Evolutionary conservation across 1,139 yeast species (phyloP), one percentile per base, ranked within the genome.

Genomic region (Ogataea hybrid): DNA sequence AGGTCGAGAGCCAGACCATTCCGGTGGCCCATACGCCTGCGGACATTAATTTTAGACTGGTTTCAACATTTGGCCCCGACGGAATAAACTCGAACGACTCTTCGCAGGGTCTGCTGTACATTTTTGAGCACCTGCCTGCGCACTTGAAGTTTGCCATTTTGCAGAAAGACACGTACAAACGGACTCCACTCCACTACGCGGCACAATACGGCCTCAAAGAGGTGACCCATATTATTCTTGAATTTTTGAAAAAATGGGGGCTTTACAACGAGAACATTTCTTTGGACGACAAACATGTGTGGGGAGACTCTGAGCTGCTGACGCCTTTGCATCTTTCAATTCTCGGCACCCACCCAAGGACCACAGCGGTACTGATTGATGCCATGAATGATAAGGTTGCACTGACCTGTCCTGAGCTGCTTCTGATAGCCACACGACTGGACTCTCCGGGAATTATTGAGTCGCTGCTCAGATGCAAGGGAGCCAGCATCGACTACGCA

Each of bases 171-270:
- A 81, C 78, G 48, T 86, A 88, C 57, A 71, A 71, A 45, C 75
- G 97, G 50, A 84, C 96, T 1, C 96, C 97, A 0, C 68, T 92
- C 43, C 97, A 92, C 64, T 90, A 90, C 62, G 81, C 96, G 12
- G 83, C 95, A 2, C 95, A 87, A 57, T 88, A 82, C 60, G 97
- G 97, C 0, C 70, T 90, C 43, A 79, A 77, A 47, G 77, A 75
- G 39, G 78, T 83, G 32, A 71, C 88, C 2, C 67, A 67, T 18
- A 69, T 79, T 9, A 69, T 90, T 27, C 64, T 89, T 20, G 69
- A 71, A 28, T 75, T 70, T 55, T 59, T 77, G 50, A 67, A 63
- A 45, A 63, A 67, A 36, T 81, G 85, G 86, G 64, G 63, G 2
- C 67, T 73, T 30, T 69, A 78, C 64, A 68, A 74, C 43, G 58